phyloP scores from a whole-genome alignment of 2,329 filamentous ascomycete genomes.

The Ceratocystis alfenasii region DNA sequence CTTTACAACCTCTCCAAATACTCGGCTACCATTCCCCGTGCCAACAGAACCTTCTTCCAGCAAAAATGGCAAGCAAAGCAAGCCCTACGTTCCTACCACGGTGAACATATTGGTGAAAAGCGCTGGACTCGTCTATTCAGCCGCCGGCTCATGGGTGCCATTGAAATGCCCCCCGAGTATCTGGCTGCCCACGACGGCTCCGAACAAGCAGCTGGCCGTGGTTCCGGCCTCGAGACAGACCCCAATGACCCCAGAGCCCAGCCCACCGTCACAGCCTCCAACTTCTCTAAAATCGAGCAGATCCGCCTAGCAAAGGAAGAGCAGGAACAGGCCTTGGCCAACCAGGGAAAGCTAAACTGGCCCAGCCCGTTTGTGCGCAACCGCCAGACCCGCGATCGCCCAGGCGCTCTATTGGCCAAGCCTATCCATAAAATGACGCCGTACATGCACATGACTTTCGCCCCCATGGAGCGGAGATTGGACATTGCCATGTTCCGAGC shows the following conservation, averaged over 20 bases:
- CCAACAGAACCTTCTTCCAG: slow-evolving; percentile 71
- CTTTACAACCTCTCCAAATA: slow-evolving; percentile 70
- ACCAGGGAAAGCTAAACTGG: slow-evolving; percentile 12
- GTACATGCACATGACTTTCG: slow-evolving; percentile 94
- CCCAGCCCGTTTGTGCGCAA: slow-evolving; percentile 16
- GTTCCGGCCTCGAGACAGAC: slow-evolving; percentile 49
- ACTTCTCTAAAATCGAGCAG: slow-evolving; percentile 24
- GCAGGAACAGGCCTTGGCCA: slow-evolving; percentile 17
- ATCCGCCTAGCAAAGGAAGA: slow-evolving; percentile 20
- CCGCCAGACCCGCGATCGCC: slow-evolving; percentile 18
- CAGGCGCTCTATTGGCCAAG: slow-evolving; percentile 29
- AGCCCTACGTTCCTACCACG: slow-evolving; percentile 74
- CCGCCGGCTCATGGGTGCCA: slow-evolving; percentile 64
- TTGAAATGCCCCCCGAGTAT: slow-evolving; percentile 71
- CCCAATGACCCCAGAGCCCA: slow-evolving; percentile 23
- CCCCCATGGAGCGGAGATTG: slow-evolving; percentile 76
- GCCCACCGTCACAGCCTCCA: slow-evolving; percentile 24
- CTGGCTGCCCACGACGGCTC: slow-evolving; percentile 74
- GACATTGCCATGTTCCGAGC: slow-evolving; percentile 92
- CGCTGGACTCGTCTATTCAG: slow-evolving; percentile 93
- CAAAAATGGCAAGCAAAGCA: slow-evolving; percentile 96
- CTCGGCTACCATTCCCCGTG: slow-evolving; percentile 33
- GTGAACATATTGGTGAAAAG: slow-evolving; percentile 83
- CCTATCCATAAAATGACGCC: slow-evolving; percentile 49
- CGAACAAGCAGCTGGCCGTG: slow-evolving; percentile 69